Conservation (phyloP, 78 protist genomes). For the Guillardia theta region DNA sequence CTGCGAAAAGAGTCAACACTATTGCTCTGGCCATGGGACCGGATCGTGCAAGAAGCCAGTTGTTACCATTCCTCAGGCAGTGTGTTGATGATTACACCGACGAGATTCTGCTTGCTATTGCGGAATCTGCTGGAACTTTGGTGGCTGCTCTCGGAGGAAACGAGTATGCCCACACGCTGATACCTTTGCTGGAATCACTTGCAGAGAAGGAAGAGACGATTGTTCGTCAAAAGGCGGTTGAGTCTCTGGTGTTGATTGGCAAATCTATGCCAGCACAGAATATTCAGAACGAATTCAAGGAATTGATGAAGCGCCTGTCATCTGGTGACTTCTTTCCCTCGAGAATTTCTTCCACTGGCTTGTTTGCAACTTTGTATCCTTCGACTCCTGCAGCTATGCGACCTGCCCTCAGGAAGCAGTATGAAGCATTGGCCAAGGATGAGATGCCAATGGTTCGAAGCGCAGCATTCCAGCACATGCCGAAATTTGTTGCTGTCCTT, state of each 20-base stretch:
- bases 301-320: constrained; percentile 4
- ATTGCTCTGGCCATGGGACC: not conserved
- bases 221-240: not conserved
- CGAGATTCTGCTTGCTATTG: not conserved
- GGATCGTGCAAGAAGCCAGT: not conserved
- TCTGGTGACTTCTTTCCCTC: not conserved
- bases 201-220: constrained; percentile 8
- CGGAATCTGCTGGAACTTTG: not conserved
- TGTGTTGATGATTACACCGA: not conserved
- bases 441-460: constrained; percentile 41
- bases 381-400: not conserved
- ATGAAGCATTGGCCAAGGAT: not conserved
- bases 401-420: not conserved
- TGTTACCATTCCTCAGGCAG: not conserved
- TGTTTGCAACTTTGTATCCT: constrained; percentile 2
- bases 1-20: not conserved
- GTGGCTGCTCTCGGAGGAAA: not conserved
- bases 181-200: not conserved
- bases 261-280: not conserved
- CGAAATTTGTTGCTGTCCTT: not conserved
- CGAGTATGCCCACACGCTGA: not conserved
- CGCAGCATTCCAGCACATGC: not conserved
- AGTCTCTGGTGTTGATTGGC: not conserved
- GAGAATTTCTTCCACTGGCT: not conserved
- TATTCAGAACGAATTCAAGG: not conserved